A percentile compares a stretch with the other conserved stretches of the same genome.
Evolutionary conservation across 768 basidiomycete species (phyloP).

Genomic region (Auriculariales sp.): DNA sequence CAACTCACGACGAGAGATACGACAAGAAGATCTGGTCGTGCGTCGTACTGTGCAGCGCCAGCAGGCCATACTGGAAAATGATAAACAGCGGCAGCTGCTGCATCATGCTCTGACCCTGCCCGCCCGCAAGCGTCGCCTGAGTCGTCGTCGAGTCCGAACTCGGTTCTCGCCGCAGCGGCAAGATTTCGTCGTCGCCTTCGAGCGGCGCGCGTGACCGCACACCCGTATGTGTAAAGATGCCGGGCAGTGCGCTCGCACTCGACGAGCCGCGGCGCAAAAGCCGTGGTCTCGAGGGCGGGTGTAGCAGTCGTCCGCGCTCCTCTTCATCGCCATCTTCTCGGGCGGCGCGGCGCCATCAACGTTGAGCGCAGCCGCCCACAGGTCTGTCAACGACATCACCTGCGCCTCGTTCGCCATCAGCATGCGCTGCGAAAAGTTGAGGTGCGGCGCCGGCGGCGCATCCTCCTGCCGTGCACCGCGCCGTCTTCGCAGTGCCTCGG

Average conservation of each 20-base stretch:
- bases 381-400: slow-evolving; percentile 85
- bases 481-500: slow-evolving; percentile 11
- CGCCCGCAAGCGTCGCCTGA: slow-evolving; percentile 17
- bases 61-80: slow-evolving; percentile 79
- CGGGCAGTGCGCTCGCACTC: slow-evolving; percentile 27
- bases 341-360: slow-evolving; percentile 82
- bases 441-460: slow-evolving; percentile 16
- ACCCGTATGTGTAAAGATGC: slow-evolving; percentile 75
- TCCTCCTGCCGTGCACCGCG: slow-evolving; percentile 2
- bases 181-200: neutral
- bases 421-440: slow-evolving; percentile 72
- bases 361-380: slow-evolving; percentile 97
- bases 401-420: slow-evolving; percentile 75
- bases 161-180: neutral
- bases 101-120: slow-evolving; percentile 49
- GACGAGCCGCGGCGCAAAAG: neutral
- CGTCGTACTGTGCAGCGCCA: slow-evolving; percentile 79
- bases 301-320: slow-evolving; percentile 5
- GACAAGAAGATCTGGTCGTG: slow-evolving; percentile 88
- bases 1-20: slow-evolving; percentile 72
- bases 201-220: slow-evolving; percentile 23
- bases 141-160: slow-evolving; percentile 2
- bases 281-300: neutral
- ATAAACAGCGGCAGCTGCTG: slow-evolving; percentile 70
- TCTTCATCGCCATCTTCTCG: slow-evolving; percentile 23